phyloP scores from a whole-genome alignment of 2,329 filamentous ascomycete genomes.

The Chaetomium sp. region DNA sequence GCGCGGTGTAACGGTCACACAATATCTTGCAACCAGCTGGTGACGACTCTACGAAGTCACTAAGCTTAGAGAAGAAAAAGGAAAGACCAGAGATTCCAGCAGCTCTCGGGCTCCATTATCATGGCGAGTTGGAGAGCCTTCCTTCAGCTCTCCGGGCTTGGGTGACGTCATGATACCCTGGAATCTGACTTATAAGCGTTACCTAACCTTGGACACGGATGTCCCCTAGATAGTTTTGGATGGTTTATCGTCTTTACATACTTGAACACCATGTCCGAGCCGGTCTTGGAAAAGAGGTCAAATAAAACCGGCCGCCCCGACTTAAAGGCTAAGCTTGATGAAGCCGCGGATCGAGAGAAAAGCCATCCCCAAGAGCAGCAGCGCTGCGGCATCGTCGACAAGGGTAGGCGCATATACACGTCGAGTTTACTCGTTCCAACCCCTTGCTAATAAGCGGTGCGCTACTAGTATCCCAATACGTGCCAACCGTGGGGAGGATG shows the following conservation, averaged over 20 bases:
- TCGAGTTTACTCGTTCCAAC: not conserved
- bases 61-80: too few relatives aligned
- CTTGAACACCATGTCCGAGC: conserved; percentile 13
- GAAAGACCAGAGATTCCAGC: too few relatives aligned
- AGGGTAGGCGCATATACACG: conserved; percentile 40
- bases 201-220: not conserved
- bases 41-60: too few relatives aligned
- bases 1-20: too few relatives aligned
- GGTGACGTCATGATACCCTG: conserved; percentile 1
- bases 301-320: conserved; percentile 25
- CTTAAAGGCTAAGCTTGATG: conserved; percentile 51
- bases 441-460: not conserved
- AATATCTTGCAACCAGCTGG: too few relatives aligned
- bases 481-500: conserved; percentile 33
- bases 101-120: too few relatives aligned
- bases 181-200: not conserved
- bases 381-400: conserved; percentile 44
- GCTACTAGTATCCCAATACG: conserved; percentile 20
- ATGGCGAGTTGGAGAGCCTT: too few relatives aligned
- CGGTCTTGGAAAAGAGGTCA: conserved; percentile 7
- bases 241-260: not conserved
- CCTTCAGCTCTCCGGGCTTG: not conserved
- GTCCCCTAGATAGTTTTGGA: not conserved
- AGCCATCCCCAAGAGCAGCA: conserved; percentile 32
- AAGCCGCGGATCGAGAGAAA: conserved; percentile 39